Conservation (phyloP, 805 yeast species). For the Metschnikowia chrysomelidarum region DNA sequence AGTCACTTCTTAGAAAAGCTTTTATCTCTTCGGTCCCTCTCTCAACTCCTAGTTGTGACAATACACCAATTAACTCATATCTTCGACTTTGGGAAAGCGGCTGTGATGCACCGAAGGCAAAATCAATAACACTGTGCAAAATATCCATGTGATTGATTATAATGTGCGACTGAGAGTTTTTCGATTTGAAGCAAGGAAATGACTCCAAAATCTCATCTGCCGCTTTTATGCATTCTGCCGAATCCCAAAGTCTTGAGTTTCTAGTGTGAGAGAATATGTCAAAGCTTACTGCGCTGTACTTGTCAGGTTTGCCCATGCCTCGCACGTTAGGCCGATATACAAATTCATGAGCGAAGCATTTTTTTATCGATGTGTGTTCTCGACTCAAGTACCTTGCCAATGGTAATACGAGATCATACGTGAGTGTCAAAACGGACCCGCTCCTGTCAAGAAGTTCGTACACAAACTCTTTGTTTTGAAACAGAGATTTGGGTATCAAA, state of each 20-base stretch:
- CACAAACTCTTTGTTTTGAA: constrained; percentile 59
- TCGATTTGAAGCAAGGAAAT: constrained; percentile 62
- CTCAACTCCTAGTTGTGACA: constrained; percentile 77
- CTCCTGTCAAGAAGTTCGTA: constrained; percentile 81
- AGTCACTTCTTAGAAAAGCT: constrained; percentile 43
- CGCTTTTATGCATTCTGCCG: constrained; percentile 86
- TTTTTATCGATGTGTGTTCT: constrained; percentile 47
- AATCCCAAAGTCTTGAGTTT: constrained; percentile 32
- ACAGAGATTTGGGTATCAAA: constrained; percentile 79
- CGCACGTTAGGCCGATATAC: constrained; percentile 69
- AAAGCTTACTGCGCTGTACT: constrained; percentile 80
- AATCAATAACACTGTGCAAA: constrained; percentile 55
- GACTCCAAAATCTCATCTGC: constrained; percentile 66
- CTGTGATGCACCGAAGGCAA: constrained; percentile 72
- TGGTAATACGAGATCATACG: constrained; percentile 87
- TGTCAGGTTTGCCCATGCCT: constrained; percentile 66
- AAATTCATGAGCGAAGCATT: constrained; percentile 71
- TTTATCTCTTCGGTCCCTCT: constrained; percentile 60
- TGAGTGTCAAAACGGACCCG: constrained; percentile 85
- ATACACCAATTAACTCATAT: constrained; percentile 60
- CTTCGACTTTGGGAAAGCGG: constrained; percentile 63
- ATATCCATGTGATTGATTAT: constrained; percentile 81
- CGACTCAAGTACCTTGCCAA: constrained; percentile 82
- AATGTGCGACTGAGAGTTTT: constrained; percentile 51
- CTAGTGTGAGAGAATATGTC: constrained; percentile 64